Conservation (phyloP, 306 rosid species). For the Quercus parvula region DNA sequence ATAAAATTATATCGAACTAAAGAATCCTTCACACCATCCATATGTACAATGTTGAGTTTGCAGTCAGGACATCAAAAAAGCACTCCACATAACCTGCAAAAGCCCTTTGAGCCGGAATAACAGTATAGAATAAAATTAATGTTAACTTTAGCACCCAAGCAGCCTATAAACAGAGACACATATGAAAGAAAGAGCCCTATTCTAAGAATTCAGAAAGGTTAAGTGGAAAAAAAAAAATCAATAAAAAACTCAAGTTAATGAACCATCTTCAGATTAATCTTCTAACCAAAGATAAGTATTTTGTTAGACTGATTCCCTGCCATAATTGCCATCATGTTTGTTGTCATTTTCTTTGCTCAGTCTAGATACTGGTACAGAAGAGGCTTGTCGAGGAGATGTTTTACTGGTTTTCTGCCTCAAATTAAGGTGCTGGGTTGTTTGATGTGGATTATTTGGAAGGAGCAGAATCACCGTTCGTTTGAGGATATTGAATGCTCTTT, state of each 20-base stretch:
- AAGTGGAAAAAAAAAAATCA: not conserved
- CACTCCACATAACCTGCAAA: slow-evolving; percentile 9
- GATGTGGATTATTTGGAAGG: too few species aligned
- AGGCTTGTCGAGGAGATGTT: slow-evolving; percentile 53
- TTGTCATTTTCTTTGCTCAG: slow-evolving; percentile 72
- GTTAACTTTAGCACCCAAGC: not conserved
- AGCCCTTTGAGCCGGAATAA: not conserved
- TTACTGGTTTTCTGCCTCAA: slow-evolving; percentile 54
- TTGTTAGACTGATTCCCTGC: slow-evolving; percentile 70
- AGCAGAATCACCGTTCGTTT: too few species aligned
- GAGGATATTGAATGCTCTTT: too few species aligned
- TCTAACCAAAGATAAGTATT: not conserved
- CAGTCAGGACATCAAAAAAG: not conserved
- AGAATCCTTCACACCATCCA: slow-evolving; percentile 28
- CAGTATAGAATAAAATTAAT: not conserved
- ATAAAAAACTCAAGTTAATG: not conserved
- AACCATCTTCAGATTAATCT: slow-evolving; percentile 8
- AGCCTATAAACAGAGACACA: not conserved
- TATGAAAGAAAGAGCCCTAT: not conserved
- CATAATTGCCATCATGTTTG: slow-evolving; percentile 50
- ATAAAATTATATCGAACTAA: not conserved
- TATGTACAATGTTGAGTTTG: slow-evolving; percentile 27
- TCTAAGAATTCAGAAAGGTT: not conserved
- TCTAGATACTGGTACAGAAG: slow-evolving; percentile 64
- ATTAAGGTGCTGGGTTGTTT: slow-evolving; percentile 37